Evolutionary conservation across 257 asterid genomes (phyloP).

Genomic region (Plantago major): DNA sequence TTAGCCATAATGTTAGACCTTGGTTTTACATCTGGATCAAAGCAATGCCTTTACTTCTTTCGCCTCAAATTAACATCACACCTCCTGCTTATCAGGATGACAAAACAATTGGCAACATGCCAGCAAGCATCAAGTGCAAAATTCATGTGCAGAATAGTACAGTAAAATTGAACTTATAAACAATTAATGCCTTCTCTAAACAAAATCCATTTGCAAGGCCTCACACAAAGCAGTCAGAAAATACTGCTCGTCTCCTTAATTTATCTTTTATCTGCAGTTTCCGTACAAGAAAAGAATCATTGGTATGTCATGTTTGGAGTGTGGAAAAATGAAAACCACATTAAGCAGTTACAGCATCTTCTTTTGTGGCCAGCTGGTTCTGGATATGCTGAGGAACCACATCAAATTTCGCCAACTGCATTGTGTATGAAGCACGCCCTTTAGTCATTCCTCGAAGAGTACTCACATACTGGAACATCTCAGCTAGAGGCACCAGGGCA

Average conservation of each 20-base stretch:
- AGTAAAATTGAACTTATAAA: neutral
- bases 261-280: slow-evolving; percentile 11
- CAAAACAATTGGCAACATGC: too few species aligned
- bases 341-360: slow-evolving; percentile 72
- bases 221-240: slow-evolving; percentile 16
- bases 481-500: slow-evolving; percentile 87
- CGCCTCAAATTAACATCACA: too few species aligned
- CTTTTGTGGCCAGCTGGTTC: slow-evolving; percentile 73
- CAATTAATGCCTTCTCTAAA: slow-evolving; percentile 6
- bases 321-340: neutral
- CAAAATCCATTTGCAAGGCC: slow-evolving; percentile 26
- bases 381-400: slow-evolving; percentile 98
- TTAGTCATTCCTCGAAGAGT: slow-evolving; percentile 90
- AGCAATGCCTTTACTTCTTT: too few species aligned
- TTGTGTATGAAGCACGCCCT: slow-evolving; percentile 92
- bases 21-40: too few species aligned
- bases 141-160: too few species aligned
- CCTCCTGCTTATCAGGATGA: too few species aligned
- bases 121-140: too few species aligned
- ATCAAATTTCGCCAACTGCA: slow-evolving; percentile 93
- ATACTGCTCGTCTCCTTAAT: slow-evolving; percentile 9
- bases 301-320: neutral
- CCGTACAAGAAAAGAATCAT: slow-evolving; percentile 24
- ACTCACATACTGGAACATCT: slow-evolving; percentile 97
- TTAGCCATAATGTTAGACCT: too few species aligned